These are phyloP conservation scores for Asterochloris sp. DNA, from an alignment of 139 green algal genomes.

Conservation along the genomic window DNA sequence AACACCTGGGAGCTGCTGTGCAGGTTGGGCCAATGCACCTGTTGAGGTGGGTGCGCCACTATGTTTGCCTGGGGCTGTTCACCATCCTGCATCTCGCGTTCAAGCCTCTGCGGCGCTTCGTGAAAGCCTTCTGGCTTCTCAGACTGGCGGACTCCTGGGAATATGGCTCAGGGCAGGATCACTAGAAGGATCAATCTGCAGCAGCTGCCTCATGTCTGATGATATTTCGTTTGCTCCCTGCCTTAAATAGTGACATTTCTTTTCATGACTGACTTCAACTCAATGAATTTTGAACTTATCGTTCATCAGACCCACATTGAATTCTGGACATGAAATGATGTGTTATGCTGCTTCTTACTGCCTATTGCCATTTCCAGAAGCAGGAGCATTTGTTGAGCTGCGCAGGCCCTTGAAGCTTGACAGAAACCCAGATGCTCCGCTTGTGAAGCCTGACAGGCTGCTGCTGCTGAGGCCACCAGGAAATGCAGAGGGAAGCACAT, in stretches of 20 bases:
- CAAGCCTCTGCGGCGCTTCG: background rate
- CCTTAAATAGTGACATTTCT: too few species aligned
- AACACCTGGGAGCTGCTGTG: background rate
- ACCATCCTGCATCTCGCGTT: background rate
- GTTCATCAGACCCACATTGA: background rate
- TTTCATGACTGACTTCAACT: too few species aligned
- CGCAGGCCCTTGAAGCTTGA: constrained; percentile 7
- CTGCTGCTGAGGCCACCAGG: background rate
- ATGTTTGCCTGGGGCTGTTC: background rate
- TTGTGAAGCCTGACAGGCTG: constrained; percentile 17
- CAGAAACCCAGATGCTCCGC: constrained; percentile 6
- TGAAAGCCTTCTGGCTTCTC: background rate
- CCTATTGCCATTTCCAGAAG: background rate
- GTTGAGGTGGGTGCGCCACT: background rate
- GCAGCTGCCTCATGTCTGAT: too few species aligned
- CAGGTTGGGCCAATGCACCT: background rate
- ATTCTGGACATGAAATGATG: background rate
- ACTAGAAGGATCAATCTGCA: too few species aligned
- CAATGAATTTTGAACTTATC: too few species aligned
- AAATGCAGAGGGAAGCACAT: constrained; percentile 11
- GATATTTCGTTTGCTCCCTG: too few species aligned
- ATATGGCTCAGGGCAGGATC: background rate
- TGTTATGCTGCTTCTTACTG: background rate
- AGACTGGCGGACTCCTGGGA: background rate
- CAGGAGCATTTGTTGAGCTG: background rate